phyloP scores from a whole-genome alignment of 805 yeast species.

The Candida chauliodis region DNA sequence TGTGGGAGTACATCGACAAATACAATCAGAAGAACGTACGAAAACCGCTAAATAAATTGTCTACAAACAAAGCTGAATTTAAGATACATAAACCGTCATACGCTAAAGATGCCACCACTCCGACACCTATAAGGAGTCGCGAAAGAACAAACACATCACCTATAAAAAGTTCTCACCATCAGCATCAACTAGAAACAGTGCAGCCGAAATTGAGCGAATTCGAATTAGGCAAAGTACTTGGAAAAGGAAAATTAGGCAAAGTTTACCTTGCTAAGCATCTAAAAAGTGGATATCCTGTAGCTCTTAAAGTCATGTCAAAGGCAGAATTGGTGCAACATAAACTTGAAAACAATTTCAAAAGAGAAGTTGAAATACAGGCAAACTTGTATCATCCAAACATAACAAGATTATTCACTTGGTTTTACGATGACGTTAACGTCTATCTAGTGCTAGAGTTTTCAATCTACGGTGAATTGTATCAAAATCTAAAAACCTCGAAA shows the following conservation, averaged over 20 bases:
- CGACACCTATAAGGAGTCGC: conserved; percentile 4
- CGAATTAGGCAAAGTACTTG: conserved; percentile 82
- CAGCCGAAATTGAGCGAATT: conserved; percentile 45
- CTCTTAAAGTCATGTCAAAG: conserved; percentile 88
- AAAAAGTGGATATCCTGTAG: conserved; percentile 74
- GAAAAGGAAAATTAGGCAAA: conserved; percentile 90
- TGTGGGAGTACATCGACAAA: background rate
- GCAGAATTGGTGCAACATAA: conserved; percentile 69
- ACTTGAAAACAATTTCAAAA: conserved; percentile 78
- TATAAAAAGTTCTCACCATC: background rate
- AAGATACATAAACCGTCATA: background rate
- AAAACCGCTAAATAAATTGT: conserved; percentile 5
- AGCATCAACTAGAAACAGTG: background rate
- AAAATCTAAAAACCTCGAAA: conserved; percentile 59
- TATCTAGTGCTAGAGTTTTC: conserved; percentile 84
- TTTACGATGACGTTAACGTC: conserved; percentile 75
- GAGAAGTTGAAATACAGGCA: conserved; percentile 91
- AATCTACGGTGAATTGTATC: conserved; percentile 82
- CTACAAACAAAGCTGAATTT: conserved; percentile 1
- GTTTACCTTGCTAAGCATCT: conserved; percentile 87
- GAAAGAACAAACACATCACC: conserved; percentile 1
- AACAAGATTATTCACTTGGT: conserved; percentile 78
- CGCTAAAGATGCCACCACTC: conserved; percentile 2
- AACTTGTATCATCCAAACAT: conserved; percentile 75
- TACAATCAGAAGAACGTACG: background rate